phyloP scores from a whole-genome alignment of 1,284 basidiomycete species.

The Sporisorium sorghi region DNA sequence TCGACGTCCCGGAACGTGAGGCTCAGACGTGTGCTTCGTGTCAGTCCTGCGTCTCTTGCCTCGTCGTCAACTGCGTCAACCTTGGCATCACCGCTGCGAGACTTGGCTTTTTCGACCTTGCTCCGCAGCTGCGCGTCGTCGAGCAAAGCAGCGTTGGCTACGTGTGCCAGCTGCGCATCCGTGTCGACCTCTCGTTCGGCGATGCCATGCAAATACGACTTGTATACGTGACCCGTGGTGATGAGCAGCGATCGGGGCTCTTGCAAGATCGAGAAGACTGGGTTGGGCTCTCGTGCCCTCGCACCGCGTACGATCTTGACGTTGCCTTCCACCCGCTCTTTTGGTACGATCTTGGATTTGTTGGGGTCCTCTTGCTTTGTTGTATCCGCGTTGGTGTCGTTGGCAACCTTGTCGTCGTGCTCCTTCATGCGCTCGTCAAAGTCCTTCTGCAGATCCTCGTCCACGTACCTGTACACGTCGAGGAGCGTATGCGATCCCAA shows the following conservation, averaged over 20 bases:
- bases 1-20: conserved; percentile 86
- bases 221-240: conserved; percentile 61
- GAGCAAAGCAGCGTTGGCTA: conserved; percentile 47
- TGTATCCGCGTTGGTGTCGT: neutral
- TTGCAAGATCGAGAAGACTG: conserved; percentile 62
- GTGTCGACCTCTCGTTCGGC: conserved; percentile 71
- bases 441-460: conserved; percentile 43
- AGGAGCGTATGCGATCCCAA: conserved; percentile 85
- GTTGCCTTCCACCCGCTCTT: conserved; percentile 46
- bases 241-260: conserved; percentile 65
- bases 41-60: conserved; percentile 68
- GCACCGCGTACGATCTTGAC: conserved; percentile 52
- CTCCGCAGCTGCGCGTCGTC: conserved; percentile 26
- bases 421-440: conserved; percentile 40
- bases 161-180: conserved; percentile 30
- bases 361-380: neutral
- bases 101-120: conserved; percentile 21
- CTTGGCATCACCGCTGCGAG: conserved; percentile 69
- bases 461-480: conserved; percentile 81
- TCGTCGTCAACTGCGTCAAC: conserved; percentile 66
- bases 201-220: conserved; percentile 69
- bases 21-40: conserved; percentile 78
- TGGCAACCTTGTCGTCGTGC: conserved; percentile 23
- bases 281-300: conserved; percentile 54
- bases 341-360: conserved; percentile 35